Conservation (phyloP, 108 stramenopile species). For the Cylindrotheca closterium region DNA sequence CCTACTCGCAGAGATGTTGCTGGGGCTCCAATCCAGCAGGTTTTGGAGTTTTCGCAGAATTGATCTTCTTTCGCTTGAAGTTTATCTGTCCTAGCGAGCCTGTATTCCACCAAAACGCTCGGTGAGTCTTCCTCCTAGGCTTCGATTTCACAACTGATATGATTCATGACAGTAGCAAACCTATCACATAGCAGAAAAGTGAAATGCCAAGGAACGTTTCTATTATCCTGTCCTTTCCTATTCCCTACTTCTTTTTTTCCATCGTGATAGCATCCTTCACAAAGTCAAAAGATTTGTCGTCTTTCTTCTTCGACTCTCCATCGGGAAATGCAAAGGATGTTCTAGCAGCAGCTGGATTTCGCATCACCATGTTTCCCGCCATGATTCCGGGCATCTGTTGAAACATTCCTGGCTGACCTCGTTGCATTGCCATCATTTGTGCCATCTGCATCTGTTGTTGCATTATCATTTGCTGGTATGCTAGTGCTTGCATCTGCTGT, state of each 20-base stretch:
- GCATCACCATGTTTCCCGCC: conserved; percentile 26
- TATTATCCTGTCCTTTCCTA: too few species aligned
- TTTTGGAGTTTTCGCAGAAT: conserved; percentile 49
- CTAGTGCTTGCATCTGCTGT: conserved; percentile 81
- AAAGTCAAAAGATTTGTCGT: conserved; percentile 83
- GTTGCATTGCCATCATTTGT: conserved; percentile 70
- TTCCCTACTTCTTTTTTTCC: conserved; percentile 43
- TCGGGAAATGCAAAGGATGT: conserved; percentile 65
- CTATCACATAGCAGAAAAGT: too few species aligned
- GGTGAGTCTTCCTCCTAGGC: too few species aligned
- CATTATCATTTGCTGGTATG: conserved; percentile 77
- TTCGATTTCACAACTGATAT: too few species aligned
- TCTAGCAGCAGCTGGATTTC: conserved; percentile 26
- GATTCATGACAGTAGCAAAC: too few species aligned
- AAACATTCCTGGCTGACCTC: conserved; percentile 8
- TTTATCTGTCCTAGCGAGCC: too few species aligned
- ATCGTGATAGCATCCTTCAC: conserved; percentile 85
- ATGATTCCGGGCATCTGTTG: conserved; percentile 9
- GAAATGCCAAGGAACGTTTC: too few species aligned
- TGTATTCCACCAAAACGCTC: too few species aligned
- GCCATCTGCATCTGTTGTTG: conserved; percentile 80
- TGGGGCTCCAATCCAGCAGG: conserved; percentile 69
- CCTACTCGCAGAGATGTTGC: conserved; percentile 43
- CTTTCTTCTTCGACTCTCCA: conserved; percentile 43
- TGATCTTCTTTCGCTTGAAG: too few species aligned